phyloP scores from a whole-genome alignment of 2,329 filamentous ascomycete species.

The Talaromyces piceae region DNA sequence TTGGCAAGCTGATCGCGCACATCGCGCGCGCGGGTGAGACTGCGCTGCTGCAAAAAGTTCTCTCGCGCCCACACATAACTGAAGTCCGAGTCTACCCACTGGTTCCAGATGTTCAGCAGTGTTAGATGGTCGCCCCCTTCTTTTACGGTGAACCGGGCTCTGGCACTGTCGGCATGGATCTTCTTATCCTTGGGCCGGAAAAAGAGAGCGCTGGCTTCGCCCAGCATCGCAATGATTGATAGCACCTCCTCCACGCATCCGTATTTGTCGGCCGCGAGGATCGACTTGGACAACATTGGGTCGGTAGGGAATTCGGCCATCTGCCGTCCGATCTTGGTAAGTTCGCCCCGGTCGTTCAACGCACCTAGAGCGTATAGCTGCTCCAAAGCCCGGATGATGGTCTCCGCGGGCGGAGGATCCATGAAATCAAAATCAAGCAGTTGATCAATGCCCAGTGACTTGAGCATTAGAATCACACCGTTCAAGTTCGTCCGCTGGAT shows the following conservation, averaged over 20 bases:
- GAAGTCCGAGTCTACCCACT: slow-evolving; percentile 91
- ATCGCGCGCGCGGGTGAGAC: slow-evolving; percentile 79
- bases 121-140: slow-evolving; percentile 87
- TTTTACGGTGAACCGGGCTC: slow-evolving; percentile 78
- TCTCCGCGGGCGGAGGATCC: slow-evolving; percentile 84
- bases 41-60: slow-evolving; percentile 88
- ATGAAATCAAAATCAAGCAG: slow-evolving; percentile 93
- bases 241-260: slow-evolving; percentile 92
- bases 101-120: slow-evolving; percentile 86
- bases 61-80: slow-evolving; percentile 80
- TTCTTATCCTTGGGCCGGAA: slow-evolving; percentile 97
- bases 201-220: slow-evolving; percentile 81
- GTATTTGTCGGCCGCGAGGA: slow-evolving; percentile 80
- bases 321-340: slow-evolving; percentile 85
- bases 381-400: slow-evolving; percentile 80
- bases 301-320: slow-evolving; percentile 95
- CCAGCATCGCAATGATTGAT: slow-evolving; percentile 88
- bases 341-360: slow-evolving; percentile 76
- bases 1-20: slow-evolving; percentile 88
- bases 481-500: slow-evolving; percentile 88
- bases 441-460: slow-evolving; percentile 85
- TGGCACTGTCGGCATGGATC: slow-evolving; percentile 85
- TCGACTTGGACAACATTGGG: slow-evolving; percentile 81
- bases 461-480: slow-evolving; percentile 74
- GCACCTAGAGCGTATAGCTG: slow-evolving; percentile 86